These are phyloP conservation scores for Colletotrichum spaethianum DNA, from an alignment of 2,329 filamentous ascomycete species.

Conservation along the genomic window DNA sequence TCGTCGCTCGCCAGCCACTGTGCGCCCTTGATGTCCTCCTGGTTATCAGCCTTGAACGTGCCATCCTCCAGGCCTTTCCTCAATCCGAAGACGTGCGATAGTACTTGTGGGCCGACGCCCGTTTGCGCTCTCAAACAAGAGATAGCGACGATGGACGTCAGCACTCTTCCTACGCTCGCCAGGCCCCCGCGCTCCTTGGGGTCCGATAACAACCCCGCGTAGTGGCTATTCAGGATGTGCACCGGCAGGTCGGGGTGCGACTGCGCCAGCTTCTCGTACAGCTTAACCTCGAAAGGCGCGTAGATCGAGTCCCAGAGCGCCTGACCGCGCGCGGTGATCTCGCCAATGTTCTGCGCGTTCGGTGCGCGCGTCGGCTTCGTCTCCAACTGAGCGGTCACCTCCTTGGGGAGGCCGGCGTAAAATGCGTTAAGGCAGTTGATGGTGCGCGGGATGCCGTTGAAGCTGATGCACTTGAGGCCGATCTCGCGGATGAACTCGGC, in stretches of 20 bases:
- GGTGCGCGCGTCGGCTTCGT: constrained; percentile 69
- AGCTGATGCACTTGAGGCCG: constrained; percentile 82
- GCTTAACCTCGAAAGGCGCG: constrained; percentile 79
- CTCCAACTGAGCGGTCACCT: constrained; percentile 68
- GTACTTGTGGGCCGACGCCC: constrained; percentile 85
- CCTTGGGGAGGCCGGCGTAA: constrained; percentile 71
- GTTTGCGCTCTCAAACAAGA: constrained; percentile 83
- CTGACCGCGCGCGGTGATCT: constrained; percentile 71
- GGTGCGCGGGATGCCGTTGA: constrained; percentile 86
- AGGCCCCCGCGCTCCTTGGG: constrained; percentile 65
- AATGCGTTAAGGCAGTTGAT: constrained; percentile 88
- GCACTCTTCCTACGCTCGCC: constrained; percentile 74
- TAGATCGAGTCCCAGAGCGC: constrained; percentile 84
- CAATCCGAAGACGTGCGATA: constrained; percentile 85
- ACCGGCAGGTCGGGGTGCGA: constrained; percentile 87
- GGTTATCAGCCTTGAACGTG: constrained; percentile 55
- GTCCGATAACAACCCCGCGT: constrained; percentile 80
- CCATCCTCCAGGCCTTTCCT: constrained; percentile 82
- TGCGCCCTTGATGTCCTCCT: constrained; percentile 50
- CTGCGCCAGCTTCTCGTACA: constrained; percentile 78
- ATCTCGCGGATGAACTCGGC: constrained; percentile 83
- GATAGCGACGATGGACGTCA: constrained; percentile 82
- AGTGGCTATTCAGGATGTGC: constrained; percentile 82
- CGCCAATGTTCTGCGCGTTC: constrained; percentile 66
- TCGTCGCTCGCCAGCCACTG: constrained; percentile 62